These are phyloP conservation scores for Phytophthora pisi DNA, from an alignment of 352 stramenopile species.

Conservation along the genomic window DNA sequence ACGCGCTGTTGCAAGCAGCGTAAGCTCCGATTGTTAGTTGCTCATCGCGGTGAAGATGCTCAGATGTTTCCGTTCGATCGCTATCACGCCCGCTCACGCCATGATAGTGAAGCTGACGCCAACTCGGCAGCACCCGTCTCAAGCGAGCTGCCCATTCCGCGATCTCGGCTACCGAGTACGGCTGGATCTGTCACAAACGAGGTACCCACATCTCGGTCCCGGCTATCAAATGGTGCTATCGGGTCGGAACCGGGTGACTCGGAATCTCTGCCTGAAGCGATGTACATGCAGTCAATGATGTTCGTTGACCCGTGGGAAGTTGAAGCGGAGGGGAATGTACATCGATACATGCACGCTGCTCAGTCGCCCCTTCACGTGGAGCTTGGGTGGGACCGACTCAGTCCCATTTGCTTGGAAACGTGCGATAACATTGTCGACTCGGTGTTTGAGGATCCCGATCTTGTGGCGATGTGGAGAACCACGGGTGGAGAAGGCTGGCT, in stretches of 20 bases:
- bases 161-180: slow-evolving; percentile 16
- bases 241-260: slow-evolving; percentile 19
- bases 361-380: slow-evolving; percentile 60
- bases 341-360: slow-evolving; percentile 65
- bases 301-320: slow-evolving; percentile 87
- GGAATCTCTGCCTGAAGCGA: slow-evolving; percentile 23
- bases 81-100: slow-evolving; percentile 11
- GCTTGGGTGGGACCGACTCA: slow-evolving; percentile 78
- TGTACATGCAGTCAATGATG: slow-evolving; percentile 70
- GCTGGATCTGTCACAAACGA: slow-evolving; percentile 16
- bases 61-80: slow-evolving; percentile 54
- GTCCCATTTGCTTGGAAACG: slow-evolving; percentile 64
- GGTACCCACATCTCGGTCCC: slow-evolving; percentile 3
- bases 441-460: slow-evolving; percentile 65
- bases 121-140: not conserved
- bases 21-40: slow-evolving; percentile 71
- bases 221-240: slow-evolving; percentile 17
- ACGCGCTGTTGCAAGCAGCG: slow-evolving; percentile 77
- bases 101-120: slow-evolving; percentile 11
- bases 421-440: slow-evolving; percentile 67
- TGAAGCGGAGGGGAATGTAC: slow-evolving; percentile 67
- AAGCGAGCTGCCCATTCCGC: slow-evolving; percentile 10
- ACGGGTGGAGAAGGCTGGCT: slow-evolving; percentile 79
- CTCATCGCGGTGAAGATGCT: slow-evolving; percentile 54
- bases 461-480: slow-evolving; percentile 76